phyloP scores from a whole-genome alignment of 2,329 filamentous ascomycete species.

The Aspergillus persii region DNA sequence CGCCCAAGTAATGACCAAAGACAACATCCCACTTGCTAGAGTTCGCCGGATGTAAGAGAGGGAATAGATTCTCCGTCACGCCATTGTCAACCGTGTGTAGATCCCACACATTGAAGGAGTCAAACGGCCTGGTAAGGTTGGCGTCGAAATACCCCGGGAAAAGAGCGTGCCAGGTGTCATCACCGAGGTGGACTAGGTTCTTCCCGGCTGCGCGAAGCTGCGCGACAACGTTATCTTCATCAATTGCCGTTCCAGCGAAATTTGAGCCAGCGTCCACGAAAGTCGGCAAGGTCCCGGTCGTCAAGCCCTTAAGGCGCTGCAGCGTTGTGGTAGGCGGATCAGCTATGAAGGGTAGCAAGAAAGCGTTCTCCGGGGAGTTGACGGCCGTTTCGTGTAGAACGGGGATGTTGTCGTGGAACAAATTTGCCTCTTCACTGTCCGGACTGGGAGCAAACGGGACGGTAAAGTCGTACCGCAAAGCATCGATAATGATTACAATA shows the following conservation, averaged over 20 bases:
- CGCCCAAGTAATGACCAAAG: conserved; percentile 88
- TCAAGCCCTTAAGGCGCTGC: conserved; percentile 88
- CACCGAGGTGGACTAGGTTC: conserved; percentile 88
- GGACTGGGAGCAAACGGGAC: conserved; percentile 64
- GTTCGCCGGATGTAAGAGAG: conserved; percentile 67
- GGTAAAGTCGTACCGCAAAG: conserved; percentile 94
- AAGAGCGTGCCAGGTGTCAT: conserved; percentile 93
- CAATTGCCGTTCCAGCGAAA: conserved; percentile 91
- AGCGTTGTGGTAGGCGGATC: conserved; percentile 93
- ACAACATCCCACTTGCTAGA: conserved; percentile 84
- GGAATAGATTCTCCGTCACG: conserved; percentile 80
- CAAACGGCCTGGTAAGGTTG: conserved; percentile 82
- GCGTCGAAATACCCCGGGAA: conserved; percentile 92
- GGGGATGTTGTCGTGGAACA: conserved; percentile 86
- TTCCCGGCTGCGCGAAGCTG: conserved; percentile 65
- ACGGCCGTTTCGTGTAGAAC: conserved; percentile 80
- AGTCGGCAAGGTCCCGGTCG: conserved; percentile 89
- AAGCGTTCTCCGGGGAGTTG: conserved; percentile 73
- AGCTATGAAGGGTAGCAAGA: conserved; percentile 91
- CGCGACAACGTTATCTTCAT: conserved; percentile 78
- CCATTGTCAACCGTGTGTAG: conserved; percentile 95
- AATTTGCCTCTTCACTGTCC: conserved; percentile 48
- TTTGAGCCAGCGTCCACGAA: conserved; percentile 93
- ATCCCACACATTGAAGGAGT: conserved; percentile 98
- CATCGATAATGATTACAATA: conserved; percentile 86